Percentiles rank a stretch among this genome's conserved stretches.
Evolutionary conservation across 805 yeast genomes (phyloP).

Genomic region (Wickerhamomyces ciferrii): DNA sequence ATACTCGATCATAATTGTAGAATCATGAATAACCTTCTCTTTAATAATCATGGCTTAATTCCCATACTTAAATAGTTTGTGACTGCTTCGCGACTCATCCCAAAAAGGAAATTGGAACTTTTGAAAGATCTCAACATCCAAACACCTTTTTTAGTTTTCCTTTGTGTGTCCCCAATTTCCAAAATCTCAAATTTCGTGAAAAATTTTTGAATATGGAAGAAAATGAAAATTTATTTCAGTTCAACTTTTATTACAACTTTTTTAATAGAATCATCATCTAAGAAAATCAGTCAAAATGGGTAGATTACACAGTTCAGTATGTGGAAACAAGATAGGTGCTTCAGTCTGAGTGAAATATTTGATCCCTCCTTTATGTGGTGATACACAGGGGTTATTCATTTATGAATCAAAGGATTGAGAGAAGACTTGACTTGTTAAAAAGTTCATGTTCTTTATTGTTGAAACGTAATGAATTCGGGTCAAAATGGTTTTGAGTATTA

Average conservation of each 20-base stretch:
- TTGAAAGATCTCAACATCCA: not conserved
- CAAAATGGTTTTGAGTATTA: conserved; percentile 14
- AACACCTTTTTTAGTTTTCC: not conserved
- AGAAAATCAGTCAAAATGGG: conserved; percentile 78
- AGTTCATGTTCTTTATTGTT: not conserved
- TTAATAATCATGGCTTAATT: too few species aligned
- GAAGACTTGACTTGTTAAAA: not conserved
- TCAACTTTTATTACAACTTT: not conserved
- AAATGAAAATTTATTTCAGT: conserved; percentile 1
- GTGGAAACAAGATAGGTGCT: conserved; percentile 29
- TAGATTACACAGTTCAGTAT: conserved; percentile 98
- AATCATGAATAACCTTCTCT: too few species aligned
- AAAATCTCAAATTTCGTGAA: not conserved
- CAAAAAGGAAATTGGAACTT: not conserved
- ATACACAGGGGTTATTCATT: not conserved
- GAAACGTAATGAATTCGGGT: conserved; percentile 22
- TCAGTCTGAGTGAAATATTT: not conserved
- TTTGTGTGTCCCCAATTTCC: not conserved
- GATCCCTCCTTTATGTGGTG: not conserved
- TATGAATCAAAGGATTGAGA: not conserved
- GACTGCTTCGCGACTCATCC: not conserved
- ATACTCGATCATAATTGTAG: too few species aligned
- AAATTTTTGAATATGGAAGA: not conserved
- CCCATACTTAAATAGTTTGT: not conserved
- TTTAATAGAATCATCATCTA: conserved; percentile 8